phyloP scores from a whole-genome alignment of 2,329 filamentous ascomycete genomes.

The Fusarium sp. region DNA sequence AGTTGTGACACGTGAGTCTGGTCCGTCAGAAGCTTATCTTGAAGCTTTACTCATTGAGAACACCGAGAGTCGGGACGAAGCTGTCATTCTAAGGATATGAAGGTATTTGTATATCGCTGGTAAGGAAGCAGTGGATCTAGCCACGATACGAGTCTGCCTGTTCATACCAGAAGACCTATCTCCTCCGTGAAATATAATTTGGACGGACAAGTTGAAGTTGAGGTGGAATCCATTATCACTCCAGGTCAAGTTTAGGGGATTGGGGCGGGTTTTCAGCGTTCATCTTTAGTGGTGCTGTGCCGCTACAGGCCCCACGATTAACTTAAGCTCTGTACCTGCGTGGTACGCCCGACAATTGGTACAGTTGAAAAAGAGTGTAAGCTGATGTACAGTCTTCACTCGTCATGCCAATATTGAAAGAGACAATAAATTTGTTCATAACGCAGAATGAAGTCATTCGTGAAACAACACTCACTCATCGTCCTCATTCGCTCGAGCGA shows the following conservation, averaged over 20 bases:
- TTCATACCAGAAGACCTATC: background rate
- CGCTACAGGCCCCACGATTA: too few relatives aligned
- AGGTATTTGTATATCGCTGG: too few relatives aligned
- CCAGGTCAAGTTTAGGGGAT: too few relatives aligned
- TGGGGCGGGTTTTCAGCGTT: background rate
- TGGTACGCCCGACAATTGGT: too few relatives aligned
- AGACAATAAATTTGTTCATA: fast-evolving
- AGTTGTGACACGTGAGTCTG: too few relatives aligned
- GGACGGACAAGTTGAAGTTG: too few relatives aligned
- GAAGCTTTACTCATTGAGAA: background rate
- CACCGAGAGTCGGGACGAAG: background rate
- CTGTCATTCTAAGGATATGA: fast-evolving
- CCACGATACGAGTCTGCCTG: too few relatives aligned
- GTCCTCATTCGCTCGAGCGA: background rate
- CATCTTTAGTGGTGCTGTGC: background rate
- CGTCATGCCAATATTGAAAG: background rate
- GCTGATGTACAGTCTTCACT: background rate
- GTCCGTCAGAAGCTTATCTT: background rate
- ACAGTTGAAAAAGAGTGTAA: fast-evolving
- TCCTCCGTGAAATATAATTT: fast-evolving
- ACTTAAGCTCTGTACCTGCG: background rate
- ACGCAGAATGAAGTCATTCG: background rate
- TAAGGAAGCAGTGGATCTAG: too few relatives aligned
- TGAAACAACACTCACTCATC: background rate
- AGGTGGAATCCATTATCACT: too few relatives aligned